Conservation (phyloP, 495 filamentous ascomycete species). For the Neurospora sp. region DNA sequence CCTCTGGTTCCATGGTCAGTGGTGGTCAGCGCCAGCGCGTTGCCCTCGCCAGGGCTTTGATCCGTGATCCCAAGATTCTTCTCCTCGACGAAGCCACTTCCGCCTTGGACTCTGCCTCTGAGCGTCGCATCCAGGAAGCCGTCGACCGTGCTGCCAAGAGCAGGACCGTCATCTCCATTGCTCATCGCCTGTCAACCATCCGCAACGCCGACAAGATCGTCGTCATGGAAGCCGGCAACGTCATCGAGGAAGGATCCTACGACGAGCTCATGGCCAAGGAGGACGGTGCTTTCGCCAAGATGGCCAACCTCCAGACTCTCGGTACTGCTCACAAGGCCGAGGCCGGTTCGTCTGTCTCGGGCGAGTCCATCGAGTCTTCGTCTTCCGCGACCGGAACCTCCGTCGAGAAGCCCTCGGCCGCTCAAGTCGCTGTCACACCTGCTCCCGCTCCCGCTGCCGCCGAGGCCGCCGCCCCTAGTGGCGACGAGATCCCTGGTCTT, state of each 20-base stretch:
- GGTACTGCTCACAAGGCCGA: constrained; percentile 1
- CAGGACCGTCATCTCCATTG: constrained; percentile 86
- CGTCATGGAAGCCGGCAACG: constrained; percentile 70
- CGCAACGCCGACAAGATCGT: constrained; percentile 87
- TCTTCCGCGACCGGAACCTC: constrained; percentile 17
- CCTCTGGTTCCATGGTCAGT: constrained; percentile 76
- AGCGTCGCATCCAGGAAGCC: constrained; percentile 83
- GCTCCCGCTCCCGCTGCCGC: not conserved
- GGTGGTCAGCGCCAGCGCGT: constrained; percentile 94
- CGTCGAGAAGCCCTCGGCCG: constrained; percentile 27
- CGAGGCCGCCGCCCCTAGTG: not conserved
- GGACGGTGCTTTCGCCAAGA: constrained; percentile 39
- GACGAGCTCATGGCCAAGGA: constrained; percentile 44
- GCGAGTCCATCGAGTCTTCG: constrained; percentile 2
- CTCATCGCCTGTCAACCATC: constrained; percentile 92
- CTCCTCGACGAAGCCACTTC: constrained; percentile 88
- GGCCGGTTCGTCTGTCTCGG: not conserved
- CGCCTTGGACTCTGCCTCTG: constrained; percentile 83
- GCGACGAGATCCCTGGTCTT: constrained; percentile 32
- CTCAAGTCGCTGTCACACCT: not conserved
- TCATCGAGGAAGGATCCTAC: constrained; percentile 73
- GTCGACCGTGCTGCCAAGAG: constrained; percentile 72
- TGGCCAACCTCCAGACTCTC: constrained; percentile 43
- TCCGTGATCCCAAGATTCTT: constrained; percentile 78
- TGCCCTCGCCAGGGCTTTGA: constrained; percentile 67